These are phyloP conservation scores for Nothopassalora personata DNA, from an alignment of 2,329 filamentous ascomycete species.

Conservation along the genomic window DNA sequence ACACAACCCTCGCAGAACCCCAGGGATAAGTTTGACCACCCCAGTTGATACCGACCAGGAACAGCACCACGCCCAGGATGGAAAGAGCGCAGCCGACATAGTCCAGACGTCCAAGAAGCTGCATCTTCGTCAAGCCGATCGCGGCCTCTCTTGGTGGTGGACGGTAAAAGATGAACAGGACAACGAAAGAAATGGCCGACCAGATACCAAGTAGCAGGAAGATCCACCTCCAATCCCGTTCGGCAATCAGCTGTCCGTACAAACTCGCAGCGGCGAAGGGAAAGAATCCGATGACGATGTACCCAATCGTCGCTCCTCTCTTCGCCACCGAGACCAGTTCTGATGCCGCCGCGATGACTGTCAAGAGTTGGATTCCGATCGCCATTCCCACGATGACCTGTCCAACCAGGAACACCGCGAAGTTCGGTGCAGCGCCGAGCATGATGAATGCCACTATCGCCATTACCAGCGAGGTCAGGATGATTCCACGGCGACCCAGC, in stretches of 20 bases:
- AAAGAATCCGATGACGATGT: constrained; percentile 55
- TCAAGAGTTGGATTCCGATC: constrained; percentile 12
- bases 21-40: constrained; percentile 11
- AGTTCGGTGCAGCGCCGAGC: constrained; percentile 13
- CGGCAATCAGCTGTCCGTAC: constrained; percentile 54
- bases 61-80: constrained; percentile 45
- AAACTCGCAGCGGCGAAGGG: constrained; percentile 58
- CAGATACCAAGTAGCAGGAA: constrained; percentile 50
- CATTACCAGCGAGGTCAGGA: constrained; percentile 11
- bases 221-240: constrained; percentile 49
- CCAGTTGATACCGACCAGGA: constrained; percentile 39
- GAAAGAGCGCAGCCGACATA: constrained; percentile 48
- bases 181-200: constrained; percentile 46
- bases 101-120: constrained; percentile 44
- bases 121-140: constrained; percentile 34
- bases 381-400: constrained; percentile 3
- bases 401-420: constrained; percentile 11
- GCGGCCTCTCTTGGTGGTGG: constrained; percentile 45
- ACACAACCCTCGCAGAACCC: constrained; percentile 20
- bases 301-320: constrained; percentile 56
- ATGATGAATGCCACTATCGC: constrained; percentile 12
- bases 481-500: constrained; percentile 11
- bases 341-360: constrained; percentile 55
- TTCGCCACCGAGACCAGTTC: constrained; percentile 61
- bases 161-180: constrained; percentile 48